Conservation (phyloP, 2,329 filamentous ascomycete genomes). For the Mycosphaerella sp. region DNA sequence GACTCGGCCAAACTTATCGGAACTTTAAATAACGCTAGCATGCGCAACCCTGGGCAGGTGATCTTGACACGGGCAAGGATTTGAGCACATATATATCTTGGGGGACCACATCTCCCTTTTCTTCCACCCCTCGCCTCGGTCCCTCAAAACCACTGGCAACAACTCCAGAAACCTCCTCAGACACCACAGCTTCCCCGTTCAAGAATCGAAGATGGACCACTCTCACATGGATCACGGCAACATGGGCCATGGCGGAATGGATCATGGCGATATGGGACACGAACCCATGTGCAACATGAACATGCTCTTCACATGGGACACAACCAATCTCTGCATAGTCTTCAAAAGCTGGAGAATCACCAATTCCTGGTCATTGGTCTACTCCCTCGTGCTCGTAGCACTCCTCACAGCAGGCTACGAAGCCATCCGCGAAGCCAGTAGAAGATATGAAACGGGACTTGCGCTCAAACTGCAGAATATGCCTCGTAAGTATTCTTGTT, state of each 20-base stretch:
- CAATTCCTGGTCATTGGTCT: conserved; percentile 64
- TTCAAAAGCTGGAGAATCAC: conserved; percentile 87
- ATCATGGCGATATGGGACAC: conserved; percentile 47
- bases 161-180: neutral
- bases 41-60: neutral
- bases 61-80: neutral
- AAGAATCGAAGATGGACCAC: conserved; percentile 19
- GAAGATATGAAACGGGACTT: conserved; percentile 63
- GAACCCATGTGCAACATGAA: conserved; percentile 72
- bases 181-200: too few relatives aligned
- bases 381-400: conserved; percentile 77
- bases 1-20: too few relatives aligned
- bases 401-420: conserved; percentile 89
- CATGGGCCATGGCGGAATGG: conserved; percentile 9
- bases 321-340: conserved; percentile 88
- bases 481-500: conserved; percentile 32
- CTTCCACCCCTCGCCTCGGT: too few relatives aligned
- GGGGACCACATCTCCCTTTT: too few relatives aligned
- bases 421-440: conserved; percentile 68
- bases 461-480: conserved; percentile 44
- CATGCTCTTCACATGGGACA: conserved; percentile 91
- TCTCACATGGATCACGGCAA: conserved; percentile 20
- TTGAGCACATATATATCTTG: conserved; percentile 11
- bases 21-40: neutral
- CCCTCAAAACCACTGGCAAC: neutral